Evolutionary conservation across 345 rosid species (phyloP).

Genomic region (Barbarea vulgaris): DNA sequence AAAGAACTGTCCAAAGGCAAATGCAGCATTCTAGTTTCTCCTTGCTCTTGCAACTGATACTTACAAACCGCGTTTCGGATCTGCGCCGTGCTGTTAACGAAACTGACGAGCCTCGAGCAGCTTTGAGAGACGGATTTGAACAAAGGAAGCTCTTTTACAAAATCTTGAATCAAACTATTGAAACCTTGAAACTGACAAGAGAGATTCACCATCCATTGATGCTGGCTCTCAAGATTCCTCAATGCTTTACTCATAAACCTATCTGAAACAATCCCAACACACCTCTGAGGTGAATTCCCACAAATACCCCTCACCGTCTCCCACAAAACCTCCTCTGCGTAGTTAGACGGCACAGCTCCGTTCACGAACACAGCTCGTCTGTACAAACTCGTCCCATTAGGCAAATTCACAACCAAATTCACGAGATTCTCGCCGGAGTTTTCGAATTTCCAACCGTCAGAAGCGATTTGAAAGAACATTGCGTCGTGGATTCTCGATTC

Average conservation of each 20-base stretch:
- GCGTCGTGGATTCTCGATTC: conserved; percentile 90
- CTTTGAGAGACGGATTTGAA: conserved; percentile 63
- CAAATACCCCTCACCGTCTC: conserved; percentile 81
- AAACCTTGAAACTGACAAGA: conserved; percentile 91
- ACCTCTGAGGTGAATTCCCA: conserved; percentile 79
- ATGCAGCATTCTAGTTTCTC: conserved; percentile 62
- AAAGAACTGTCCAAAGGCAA: conserved; percentile 49
- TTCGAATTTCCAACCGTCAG: conserved; percentile 84
- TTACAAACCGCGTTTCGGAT: conserved; percentile 64
- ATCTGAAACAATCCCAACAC: conserved; percentile 94
- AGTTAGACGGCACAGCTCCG: conserved; percentile 72
- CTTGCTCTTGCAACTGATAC: conserved; percentile 87
- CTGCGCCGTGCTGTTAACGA: conserved; percentile 61
- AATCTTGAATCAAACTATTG: conserved; percentile 70
- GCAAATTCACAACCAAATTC: conserved; percentile 82
- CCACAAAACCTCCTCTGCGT: conserved; percentile 90
- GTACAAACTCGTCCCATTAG: conserved; percentile 93
- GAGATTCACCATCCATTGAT: conserved; percentile 97
- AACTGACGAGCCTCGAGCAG: conserved; percentile 73
- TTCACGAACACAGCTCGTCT: conserved; percentile 71
- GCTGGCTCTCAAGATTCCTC: conserved; percentile 78
- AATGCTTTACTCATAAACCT: conserved; percentile 82
- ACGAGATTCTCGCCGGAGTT: conserved; percentile 58
- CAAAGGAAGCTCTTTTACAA: conserved; percentile 73
- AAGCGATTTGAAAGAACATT: conserved; percentile 89